A percentile compares a stretch with the other conserved stretches of the same genome.
These are phyloP conservation scores for Blepharisma undulans DNA, from an alignment of 169 alveolate species.

Conservation along the genomic window DNA sequence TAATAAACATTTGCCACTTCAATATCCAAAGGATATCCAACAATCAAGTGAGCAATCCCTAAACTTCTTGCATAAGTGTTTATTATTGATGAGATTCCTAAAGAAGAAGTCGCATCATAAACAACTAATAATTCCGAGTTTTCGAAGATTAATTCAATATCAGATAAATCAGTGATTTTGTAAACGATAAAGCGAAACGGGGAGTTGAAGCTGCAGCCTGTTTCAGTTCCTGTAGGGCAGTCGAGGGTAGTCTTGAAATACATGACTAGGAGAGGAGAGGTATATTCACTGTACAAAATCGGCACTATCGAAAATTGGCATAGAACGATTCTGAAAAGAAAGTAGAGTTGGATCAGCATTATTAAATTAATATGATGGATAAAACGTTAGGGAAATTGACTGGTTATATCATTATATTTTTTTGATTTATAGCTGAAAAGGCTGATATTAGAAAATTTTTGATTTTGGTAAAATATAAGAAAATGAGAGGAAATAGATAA, in stretches of 20 bases:
- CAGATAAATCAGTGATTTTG: background rate
- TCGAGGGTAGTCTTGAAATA: background rate
- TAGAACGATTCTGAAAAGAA: background rate
- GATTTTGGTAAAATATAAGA: too few species aligned
- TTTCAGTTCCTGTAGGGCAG: background rate
- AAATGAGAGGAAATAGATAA: too few species aligned
- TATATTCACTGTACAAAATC: background rate
- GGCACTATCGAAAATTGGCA: background rate
- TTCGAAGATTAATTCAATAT: background rate
- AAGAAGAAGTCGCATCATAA: background rate
- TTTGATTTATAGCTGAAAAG: background rate
- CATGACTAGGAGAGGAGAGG: background rate
- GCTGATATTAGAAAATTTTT: background rate
- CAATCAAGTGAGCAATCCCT: background rate
- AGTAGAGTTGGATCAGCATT: background rate
- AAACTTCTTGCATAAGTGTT: background rate
- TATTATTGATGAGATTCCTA: background rate
- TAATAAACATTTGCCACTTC: background rate
- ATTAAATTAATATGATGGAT: background rate
- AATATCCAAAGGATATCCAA: background rate
- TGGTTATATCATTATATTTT: background rate
- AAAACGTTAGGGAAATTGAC: background rate
- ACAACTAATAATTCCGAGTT: background rate
- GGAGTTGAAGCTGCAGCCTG: background rate
- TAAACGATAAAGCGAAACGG: background rate